phyloP scores from a whole-genome alignment of 106 monocot genomes.

The Cymbidium sinense region DNA sequence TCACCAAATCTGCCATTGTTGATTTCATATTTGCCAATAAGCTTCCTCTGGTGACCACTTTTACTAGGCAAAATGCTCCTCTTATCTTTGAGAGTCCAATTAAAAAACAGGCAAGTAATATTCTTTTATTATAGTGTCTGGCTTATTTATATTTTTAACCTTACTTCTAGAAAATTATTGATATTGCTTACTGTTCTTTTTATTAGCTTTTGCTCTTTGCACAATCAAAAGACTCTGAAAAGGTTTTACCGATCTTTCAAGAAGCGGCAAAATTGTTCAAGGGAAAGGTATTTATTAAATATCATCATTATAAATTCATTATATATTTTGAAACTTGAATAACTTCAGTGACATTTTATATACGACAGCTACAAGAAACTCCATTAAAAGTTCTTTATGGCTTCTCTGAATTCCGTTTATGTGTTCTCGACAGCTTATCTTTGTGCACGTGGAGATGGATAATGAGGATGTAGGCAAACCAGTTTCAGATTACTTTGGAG shows the following conservation, averaged over 20 bases:
- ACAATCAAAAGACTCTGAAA: conserved; percentile 55
- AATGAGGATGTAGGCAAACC: conserved; percentile 78
- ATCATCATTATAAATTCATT: too few species aligned
- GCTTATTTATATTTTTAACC: neutral
- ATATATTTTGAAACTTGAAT: neutral
- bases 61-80: conserved; percentile 70
- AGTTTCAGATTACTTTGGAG: conserved; percentile 85
- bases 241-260: conserved; percentile 53
- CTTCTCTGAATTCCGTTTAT: neutral
- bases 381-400: neutral
- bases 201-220: conserved; percentile 84
- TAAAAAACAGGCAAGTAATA: conserved; percentile 52
- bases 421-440: conserved; percentile 53
- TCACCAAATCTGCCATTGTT: conserved; percentile 53
- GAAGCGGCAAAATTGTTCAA: conserved; percentile 86
- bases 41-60: conserved; percentile 69
- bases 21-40: conserved; percentile 88
- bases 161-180: neutral
- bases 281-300: conserved; percentile 54
- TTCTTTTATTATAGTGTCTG: neutral
- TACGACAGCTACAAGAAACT: neutral
- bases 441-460: conserved; percentile 80
- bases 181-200: neutral
- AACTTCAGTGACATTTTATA: neutral
- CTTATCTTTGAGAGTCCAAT: conserved; percentile 80